Evolutionary conservation across 1,139 yeast species (phyloP).

Genomic region (Kodamaea sp.): DNA sequence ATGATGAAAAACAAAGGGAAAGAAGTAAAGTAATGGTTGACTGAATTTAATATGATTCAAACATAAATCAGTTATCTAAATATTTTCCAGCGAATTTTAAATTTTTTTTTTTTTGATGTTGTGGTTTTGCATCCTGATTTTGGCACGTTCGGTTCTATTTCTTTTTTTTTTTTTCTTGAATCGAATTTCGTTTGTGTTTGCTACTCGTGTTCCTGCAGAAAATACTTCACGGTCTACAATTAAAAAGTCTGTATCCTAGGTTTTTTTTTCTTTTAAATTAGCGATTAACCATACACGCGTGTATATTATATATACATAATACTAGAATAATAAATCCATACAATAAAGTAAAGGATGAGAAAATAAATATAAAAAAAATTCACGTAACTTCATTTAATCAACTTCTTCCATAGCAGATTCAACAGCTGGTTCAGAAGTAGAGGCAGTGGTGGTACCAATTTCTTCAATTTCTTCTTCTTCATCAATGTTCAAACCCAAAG

Average conservation of each 20-base stretch:
- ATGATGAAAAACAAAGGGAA: not conserved
- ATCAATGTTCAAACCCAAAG: constrained; percentile 96
- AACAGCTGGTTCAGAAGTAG: constrained; percentile 58
- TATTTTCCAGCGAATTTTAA: too few relatives aligned
- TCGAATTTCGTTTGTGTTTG: too few relatives aligned
- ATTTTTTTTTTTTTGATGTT: too few relatives aligned
- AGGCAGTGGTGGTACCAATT: constrained; percentile 47
- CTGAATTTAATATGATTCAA: too few relatives aligned
- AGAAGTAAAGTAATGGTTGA: too few relatives aligned
- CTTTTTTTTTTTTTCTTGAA: too few relatives aligned
- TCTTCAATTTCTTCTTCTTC: constrained; percentile 52
- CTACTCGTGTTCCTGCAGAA: too few relatives aligned
- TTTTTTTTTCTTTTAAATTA: not conserved
- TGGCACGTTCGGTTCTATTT: too few relatives aligned
- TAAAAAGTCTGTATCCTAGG: not conserved
- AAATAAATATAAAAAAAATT: constrained; percentile 11
- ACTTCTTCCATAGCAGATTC: constrained; percentile 99
- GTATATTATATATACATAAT: not conserved
- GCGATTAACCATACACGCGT: not conserved
- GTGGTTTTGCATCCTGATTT: too few relatives aligned
- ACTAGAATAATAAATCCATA: not conserved
- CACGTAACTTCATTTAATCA: constrained; percentile 52
- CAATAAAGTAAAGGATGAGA: constrained; percentile 5
- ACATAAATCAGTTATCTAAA: too few relatives aligned
- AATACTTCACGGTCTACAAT: too few relatives aligned